Evolutionary conservation across 1,139 yeast species (phyloP), one percentile per base, ranked within the genome.

Genomic region (Scheffersomyces titani): DNA sequence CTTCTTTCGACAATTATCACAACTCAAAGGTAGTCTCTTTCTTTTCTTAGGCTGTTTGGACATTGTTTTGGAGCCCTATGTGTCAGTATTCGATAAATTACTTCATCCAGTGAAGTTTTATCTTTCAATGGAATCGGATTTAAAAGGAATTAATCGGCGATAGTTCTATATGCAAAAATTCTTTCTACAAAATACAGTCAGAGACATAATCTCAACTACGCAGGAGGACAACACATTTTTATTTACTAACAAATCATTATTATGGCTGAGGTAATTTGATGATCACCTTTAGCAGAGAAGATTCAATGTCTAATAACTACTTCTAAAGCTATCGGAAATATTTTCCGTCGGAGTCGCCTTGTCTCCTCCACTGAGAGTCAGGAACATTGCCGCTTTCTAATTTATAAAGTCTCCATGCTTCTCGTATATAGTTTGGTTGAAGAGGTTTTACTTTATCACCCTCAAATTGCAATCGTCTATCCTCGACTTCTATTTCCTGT

Each of bases 361-460:
- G 91, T n/a, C 80, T 72, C 58, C 92, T 76, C 91, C 93, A 89
- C 51, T 77, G 73, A 20, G 86, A 84, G 13, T 81, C 80, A 21
- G 85, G 78, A 2, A 88, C 85, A 2, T 89, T 85, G n/a, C 89
- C 87, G 55, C 82, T 84, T 64, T 92, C 97, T 51, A 80, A 62
- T 61, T 84, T 84, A 64, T 86, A 88, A 54, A 90, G 70, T 61
- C 97, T 76, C 92, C 96, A 90, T 0, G 98, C 98, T 66, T 92
- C 97, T 51, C 96, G 76, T 49, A 93, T 80, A 68, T 93, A 97
- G 62, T 90, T 92, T 0, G 98, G 97, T 50, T 85, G 80, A 50
- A 93, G 71, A 0, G 97, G 97, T 49, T 81, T 79, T 52, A 77
- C 73, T 19, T 72, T 72, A 59, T 84, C 87, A 36, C 83, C 83